phyloP scores from a whole-genome alignment of 2,329 filamentous ascomycete genomes.

The Didymella lethalis region DNA sequence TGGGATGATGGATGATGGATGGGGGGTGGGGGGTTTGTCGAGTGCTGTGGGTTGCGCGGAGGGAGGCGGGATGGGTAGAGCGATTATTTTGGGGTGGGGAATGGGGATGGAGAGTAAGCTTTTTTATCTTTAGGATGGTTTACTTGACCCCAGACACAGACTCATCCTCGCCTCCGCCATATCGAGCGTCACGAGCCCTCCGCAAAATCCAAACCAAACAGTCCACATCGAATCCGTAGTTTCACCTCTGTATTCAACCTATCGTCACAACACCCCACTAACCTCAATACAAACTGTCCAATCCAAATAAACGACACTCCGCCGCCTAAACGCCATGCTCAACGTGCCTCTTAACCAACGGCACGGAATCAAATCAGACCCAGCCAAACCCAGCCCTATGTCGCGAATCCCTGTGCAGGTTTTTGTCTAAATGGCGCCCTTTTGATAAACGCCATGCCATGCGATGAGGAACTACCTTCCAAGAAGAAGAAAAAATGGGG shows the following conservation, averaged over 20 bases:
- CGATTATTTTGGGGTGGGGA: neutral
- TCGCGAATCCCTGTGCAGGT: conserved; percentile 8
- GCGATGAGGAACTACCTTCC: neutral
- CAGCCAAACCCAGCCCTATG: neutral
- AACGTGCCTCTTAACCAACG: conserved; percentile 14
- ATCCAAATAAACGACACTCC: neutral
- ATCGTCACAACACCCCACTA: conserved; percentile 8
- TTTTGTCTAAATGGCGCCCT: conserved; percentile 20
- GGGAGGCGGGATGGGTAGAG: no score
- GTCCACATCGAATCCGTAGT: no score
- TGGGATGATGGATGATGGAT: no score
- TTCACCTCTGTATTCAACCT: neutral
- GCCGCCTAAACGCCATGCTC: conserved; percentile 18
- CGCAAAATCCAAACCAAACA: no score
- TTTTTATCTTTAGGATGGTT: no score
- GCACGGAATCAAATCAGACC: conserved; percentile 10
- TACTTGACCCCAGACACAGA: no score
- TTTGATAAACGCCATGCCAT: conserved; percentile 9
- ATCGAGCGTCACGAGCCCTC: no score
- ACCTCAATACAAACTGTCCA: neutral
- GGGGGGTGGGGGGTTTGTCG: no score
- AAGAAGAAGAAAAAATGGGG: neutral
- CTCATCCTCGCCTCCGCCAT: no score
- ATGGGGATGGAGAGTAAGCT: no score
- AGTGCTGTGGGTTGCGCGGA: no score